Evolutionary conservation across 23 red algal species (phyloP).

Genomic region (Gracilariopsis chorda): DNA sequence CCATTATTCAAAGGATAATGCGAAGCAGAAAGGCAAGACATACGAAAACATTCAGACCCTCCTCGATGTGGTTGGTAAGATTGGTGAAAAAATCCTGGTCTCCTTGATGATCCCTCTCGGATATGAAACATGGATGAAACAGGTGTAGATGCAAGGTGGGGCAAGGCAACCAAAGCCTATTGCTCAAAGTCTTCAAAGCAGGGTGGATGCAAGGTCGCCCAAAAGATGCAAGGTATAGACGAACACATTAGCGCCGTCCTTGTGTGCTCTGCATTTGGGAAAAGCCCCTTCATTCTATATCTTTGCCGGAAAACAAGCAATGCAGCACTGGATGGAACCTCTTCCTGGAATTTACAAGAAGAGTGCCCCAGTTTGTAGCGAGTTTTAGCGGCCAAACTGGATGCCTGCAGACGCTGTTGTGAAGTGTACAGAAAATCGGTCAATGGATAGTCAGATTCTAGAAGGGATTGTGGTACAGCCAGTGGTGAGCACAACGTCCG

Average conservation of each 20-base stretch:
- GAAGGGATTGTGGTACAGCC: too few species aligned
- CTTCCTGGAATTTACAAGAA: not conserved
- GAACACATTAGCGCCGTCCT: conserved; percentile 17
- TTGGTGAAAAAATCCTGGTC: not conserved
- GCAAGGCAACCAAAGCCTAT: not conserved
- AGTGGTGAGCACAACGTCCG: too few species aligned
- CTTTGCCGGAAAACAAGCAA: not conserved
- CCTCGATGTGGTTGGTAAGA: not conserved
- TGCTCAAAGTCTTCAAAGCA: not conserved
- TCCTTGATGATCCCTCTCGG: not conserved
- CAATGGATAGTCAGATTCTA: too few species aligned
- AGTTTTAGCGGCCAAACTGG: not conserved
- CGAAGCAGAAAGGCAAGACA: too few species aligned
- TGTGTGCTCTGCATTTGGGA: not conserved
- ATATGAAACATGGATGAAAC: conserved; percentile 39
- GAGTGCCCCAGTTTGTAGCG: not conserved
- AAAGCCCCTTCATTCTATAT: conserved; percentile 34
- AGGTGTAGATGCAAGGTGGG: not conserved
- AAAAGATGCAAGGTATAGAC: not conserved
- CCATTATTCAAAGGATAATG: too few species aligned
- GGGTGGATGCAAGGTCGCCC: not conserved
- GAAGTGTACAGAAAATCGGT: conserved; percentile 16
- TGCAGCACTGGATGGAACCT: not conserved
- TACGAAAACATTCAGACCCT: too few species aligned
- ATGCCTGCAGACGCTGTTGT: not conserved